phyloP scores from a whole-genome alignment of 768 basidiomycete species.

The Daedaleopsis sinensis region DNA sequence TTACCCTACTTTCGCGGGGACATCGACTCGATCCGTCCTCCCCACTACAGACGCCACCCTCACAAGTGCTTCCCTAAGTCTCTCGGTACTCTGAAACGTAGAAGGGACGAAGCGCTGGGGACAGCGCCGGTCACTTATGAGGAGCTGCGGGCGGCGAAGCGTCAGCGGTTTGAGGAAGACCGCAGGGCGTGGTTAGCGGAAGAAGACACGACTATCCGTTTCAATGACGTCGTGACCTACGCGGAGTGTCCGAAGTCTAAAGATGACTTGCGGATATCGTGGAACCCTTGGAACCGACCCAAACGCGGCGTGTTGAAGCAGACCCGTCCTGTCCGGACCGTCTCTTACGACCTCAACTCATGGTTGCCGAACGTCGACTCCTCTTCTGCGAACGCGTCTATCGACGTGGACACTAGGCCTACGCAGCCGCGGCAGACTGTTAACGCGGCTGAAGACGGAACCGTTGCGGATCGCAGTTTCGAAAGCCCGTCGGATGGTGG shows the following conservation, averaged over 20 bases:
- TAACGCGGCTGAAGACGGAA: no score
- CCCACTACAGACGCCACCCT: constrained; percentile 8
- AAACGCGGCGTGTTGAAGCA: constrained; percentile 16
- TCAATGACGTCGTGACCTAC: constrained; percentile 6
- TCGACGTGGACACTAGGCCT: no score
- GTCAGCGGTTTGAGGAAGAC: constrained; percentile 10
- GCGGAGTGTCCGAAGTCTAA: constrained; percentile 2
- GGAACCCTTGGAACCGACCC: not conserved
- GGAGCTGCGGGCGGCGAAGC: constrained; percentile 5
- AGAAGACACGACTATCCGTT: constrained; percentile 5
- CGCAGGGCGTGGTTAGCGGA: constrained; percentile 6
- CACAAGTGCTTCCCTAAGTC: constrained; percentile 2
- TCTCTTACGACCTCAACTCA: constrained; percentile 9
- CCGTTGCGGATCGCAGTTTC: no score
- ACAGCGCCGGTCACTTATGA: not conserved
- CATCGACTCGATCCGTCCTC: not conserved
- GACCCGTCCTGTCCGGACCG: constrained; percentile 11
- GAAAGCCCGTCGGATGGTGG: no score
- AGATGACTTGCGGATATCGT: not conserved
- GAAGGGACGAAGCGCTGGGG: not conserved
- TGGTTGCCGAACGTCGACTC: not conserved
- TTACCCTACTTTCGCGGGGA: constrained; percentile 15
- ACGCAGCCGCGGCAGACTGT: not conserved
- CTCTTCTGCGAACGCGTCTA: not conserved
- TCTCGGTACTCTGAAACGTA: constrained; percentile 16